Base-by-base conservation (phyloP, 257 asterid genomes). In the Orobanche coerulescens region DNA sequence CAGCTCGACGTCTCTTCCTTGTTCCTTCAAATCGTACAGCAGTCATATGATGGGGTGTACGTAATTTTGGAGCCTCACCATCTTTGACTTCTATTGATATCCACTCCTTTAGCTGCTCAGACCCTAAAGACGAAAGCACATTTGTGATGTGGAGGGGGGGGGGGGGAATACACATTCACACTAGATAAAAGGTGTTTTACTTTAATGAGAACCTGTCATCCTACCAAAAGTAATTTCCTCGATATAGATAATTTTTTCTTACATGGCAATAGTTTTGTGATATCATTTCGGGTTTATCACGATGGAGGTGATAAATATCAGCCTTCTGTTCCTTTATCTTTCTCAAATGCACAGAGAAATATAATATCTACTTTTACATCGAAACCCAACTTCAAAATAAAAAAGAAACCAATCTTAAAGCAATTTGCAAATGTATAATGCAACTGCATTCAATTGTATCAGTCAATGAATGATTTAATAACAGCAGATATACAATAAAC, bases 1-100 rank as follows among this genome's bases (percentile, higher is more conserved):
- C 92, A 49, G 88, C 85, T 71, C 97, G 86, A 33, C 82, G 80
- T 66, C 99, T 90, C 86, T 94, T 94, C 67, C 84, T 80, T 48
- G 87, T 79, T 40, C 93, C 90, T 49, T 83, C 96, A 69, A 69
- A 65, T 14, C 54, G 86, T 36, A 71, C 10, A 67, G 66, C 61
- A 56, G 88, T 74, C 77, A 75, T 66, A 16, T 90, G 90, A 76
- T 81, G 96, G 46, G 90, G 77, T 67, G 80, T 65, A 8, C 99
- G 88, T 68, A 85, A 46, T 44, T 64, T 69, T 1, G 99, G 99
- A 43, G 75, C 61, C 6, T 73, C 73, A n/a, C 62, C 77, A 61
- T 69, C 94, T 61, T 73, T 85, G 58, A 81, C 79, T 62, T 77
- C 88, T 65, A 90, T 23, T 37, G 96, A 76, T 55, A 94, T 66